phyloP scores from a whole-genome alignment of 78 protist genomes.

The Dictyostelium purpureum region DNA sequence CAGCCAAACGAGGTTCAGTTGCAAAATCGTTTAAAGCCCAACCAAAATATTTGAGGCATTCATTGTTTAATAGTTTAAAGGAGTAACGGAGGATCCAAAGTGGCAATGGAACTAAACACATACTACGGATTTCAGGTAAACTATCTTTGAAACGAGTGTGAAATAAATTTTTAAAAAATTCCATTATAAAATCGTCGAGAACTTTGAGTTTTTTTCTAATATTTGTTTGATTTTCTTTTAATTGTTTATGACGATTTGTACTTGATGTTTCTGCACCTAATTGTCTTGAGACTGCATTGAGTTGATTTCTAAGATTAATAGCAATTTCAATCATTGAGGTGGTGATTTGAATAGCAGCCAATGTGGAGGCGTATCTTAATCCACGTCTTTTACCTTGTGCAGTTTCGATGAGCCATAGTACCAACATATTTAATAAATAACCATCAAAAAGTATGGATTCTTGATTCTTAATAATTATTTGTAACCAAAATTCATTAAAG shows the following conservation, averaged over 20 bases:
- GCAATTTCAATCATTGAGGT: neutral
- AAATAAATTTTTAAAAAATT: neutral
- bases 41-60: neutral
- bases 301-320: neutral
- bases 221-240: slow-evolving; percentile 4
- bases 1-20: neutral
- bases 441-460: slow-evolving; percentile 34
- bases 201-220: neutral
- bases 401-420: slow-evolving; percentile 3
- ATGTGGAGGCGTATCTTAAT: neutral
- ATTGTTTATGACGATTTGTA: neutral
- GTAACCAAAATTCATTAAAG: slow-evolving; percentile 1
- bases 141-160: neutral
- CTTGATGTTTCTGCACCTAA: slow-evolving; percentile 17
- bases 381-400: neutral
- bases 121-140: slow-evolving; percentile 15
- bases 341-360: neutral
- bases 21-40: slow-evolving; percentile 21
- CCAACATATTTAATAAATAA: slow-evolving; percentile 26
- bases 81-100: slow-evolving; percentile 44
- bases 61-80: neutral
- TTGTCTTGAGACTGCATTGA: neutral
- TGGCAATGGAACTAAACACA: neutral
- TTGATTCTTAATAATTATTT: neutral
- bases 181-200: neutral